Base-by-base conservation (phyloP, 1,284 basidiomycete species). In the Heterobasidion occidentale region DNA sequence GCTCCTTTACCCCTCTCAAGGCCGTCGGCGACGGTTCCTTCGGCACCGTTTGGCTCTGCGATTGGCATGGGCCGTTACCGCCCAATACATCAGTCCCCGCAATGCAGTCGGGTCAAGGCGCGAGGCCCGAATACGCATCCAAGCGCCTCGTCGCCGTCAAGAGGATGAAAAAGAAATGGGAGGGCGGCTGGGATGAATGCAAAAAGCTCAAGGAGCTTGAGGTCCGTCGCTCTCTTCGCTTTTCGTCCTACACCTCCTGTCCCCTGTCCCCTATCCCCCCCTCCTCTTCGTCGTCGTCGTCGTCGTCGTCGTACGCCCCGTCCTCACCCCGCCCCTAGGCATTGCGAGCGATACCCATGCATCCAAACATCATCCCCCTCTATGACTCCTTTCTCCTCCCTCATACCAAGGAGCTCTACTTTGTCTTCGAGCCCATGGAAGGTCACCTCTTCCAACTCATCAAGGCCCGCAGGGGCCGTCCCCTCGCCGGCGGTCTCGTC, bases 401-500 rank as follows among this genome's bases (percentile, higher is more conserved):
- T 1, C 81, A 86, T 61, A 86, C 92, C 55, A 92, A 91, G 71
- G 94, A 99, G 74, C 90, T 99, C 63, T 98, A 98, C 74, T 98
- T 99, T 69, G 97, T 99, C 53, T 99, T 99, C 71, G 97, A 99
- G 74, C 95, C 94, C 69, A 99, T 99, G 97, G 97, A 99, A 73
- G 97, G 97, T 64, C 99, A 99, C 72, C 84, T 99, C 57, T 99
- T 97, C 73, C 97, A 99, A 73, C 90, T 99, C 73, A 97, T 98
- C 72, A 98, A 97, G 76, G 88, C 95, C 36, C 87, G 97, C 59
- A 94, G 92, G 72, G 94, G 95, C 55, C 85, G 95, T 58, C 86
- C 93, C 7, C 84, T 99, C 55, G 96, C 97, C 15, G 91, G 93
- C 38, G 97, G 97, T 58, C 86, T 99, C 62, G 88, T 97, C 58